Base-by-base conservation (phyloP, 129 eudicot species). In the Lactuca saligna region DNA sequence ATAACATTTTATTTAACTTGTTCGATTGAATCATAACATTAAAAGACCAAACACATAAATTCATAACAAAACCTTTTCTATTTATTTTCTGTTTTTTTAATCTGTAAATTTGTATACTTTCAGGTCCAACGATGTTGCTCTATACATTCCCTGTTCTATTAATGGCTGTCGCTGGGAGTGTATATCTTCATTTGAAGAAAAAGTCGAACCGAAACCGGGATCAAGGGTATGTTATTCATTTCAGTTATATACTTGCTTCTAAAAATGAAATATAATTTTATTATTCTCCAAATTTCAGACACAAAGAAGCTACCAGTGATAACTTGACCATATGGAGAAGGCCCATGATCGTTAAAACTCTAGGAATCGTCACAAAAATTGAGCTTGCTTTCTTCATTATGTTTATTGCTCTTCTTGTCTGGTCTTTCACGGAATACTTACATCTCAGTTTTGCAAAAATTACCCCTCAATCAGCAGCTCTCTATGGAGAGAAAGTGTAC, bases 261-360 rank as follows among this genome's bases (percentile, higher is more conserved):
- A 39, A 39, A 39, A 39, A 38, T 38, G 8, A 38, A 38, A 11
- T 63, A 39, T 5, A 5, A 35, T 6, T 46, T 56, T 3, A 13
- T 15, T 37, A 38, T 29, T 3, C 6, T 7, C 61, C 3, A 12
- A 79, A n/a, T 15, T 17, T 17, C 11, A 78, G 84, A 4, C 54
- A 66, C 55, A 74, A 75, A 68, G 57, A 51, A 39, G 64, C 57
- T 60, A 68, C 13, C 13, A 42, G 48, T 15, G 49, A 51, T 32
- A 57, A 71, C 35, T 14, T 79, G 56, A 79, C 75, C 12, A 46
- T 53, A 57, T 86, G 86, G 94, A 88, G 65, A 71, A 82, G 87
- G 78, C 96, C 91, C 15, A 61, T 86, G 86, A 83, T 86, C 56
- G 61, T 92, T 63, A 84, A 78, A 79, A 89, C 96, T 13, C 87